phyloP scores from a whole-genome alignment of 331 rosid species.

The Saraca asoca region DNA sequence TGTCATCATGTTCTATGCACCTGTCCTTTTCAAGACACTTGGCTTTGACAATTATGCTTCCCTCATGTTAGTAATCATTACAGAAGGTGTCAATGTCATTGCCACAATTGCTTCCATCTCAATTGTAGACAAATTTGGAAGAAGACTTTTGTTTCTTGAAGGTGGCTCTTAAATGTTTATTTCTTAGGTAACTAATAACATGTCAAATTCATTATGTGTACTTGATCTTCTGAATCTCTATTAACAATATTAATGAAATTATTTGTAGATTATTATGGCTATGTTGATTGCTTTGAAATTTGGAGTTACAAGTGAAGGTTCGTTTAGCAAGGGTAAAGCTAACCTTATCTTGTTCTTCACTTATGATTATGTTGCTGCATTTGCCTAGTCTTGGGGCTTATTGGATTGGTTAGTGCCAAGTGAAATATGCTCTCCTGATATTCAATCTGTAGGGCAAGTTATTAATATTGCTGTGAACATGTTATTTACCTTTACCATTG shows the following conservation, averaged over 20 bases:
- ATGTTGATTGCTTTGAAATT: slow-evolving; percentile 29
- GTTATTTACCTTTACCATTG: slow-evolving; percentile 50
- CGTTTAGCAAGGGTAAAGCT: too few species aligned
- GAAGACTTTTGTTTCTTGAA: slow-evolving; percentile 47
- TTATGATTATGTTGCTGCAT: slow-evolving; percentile 46
- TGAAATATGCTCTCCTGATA: slow-evolving; percentile 47
- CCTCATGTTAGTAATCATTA: slow-evolving; percentile 55
- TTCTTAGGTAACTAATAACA: slow-evolving; percentile 57
- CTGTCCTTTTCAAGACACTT: slow-evolving; percentile 52
- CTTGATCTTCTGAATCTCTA: too few species aligned
- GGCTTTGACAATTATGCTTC: slow-evolving; percentile 57
- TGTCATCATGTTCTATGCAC: slow-evolving; percentile 61
- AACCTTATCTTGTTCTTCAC: too few species aligned
- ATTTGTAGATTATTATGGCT: slow-evolving; percentile 13
- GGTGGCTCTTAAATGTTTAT: slow-evolving; percentile 63
- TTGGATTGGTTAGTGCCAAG: slow-evolving; percentile 54
- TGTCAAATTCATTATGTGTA: too few species aligned
- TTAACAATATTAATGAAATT: too few species aligned
- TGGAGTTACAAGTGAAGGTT: slow-evolving; percentile 46
- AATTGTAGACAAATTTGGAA: slow-evolving; percentile 50
- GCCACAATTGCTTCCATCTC: slow-evolving; percentile 52
- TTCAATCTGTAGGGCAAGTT: slow-evolving; percentile 50
- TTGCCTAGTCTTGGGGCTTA: slow-evolving; percentile 59
- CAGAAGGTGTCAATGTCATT: slow-evolving; percentile 35
- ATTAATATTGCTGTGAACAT: slow-evolving; percentile 44